phyloP scores from a whole-genome alignment of 2,329 filamentous ascomycete genomes.

The Raffaelea deltoideospora region DNA sequence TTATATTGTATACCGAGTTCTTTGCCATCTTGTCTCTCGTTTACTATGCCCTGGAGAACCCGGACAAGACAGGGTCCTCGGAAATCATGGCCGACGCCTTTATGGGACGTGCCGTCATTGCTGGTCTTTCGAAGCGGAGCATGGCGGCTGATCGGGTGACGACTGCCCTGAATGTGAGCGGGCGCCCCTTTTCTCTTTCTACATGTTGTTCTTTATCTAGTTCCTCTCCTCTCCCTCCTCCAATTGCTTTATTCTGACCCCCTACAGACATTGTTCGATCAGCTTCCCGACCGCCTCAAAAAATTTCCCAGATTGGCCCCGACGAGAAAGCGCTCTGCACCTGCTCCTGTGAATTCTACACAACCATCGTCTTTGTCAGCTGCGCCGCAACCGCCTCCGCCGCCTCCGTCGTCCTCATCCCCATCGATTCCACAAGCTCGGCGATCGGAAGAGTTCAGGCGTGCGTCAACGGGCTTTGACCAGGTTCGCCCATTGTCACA shows the following conservation, averaged over 20 bases:
- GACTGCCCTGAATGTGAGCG: constrained; percentile 55
- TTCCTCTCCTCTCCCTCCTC: neutral
- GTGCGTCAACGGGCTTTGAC: constrained; percentile 6
- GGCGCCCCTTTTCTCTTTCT: neutral
- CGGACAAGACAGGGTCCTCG: constrained; percentile 54
- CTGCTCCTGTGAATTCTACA: constrained; percentile 17
- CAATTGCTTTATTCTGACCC: too few species aligned
- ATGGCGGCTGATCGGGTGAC: constrained; percentile 82
- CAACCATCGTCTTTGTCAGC: constrained; percentile 12
- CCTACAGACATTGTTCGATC: constrained; percentile 77
- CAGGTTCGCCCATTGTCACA: constrained; percentile 7
- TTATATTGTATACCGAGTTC: constrained; percentile 71
- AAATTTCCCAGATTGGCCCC: too few species aligned
- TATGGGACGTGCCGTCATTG: constrained; percentile 70
- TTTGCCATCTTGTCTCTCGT: constrained; percentile 67
- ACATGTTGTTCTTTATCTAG: neutral
- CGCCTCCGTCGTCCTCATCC: constrained; percentile 16
- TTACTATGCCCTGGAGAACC: constrained; percentile 70
- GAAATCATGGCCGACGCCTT: constrained; percentile 77
- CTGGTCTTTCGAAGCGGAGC: constrained; percentile 65
- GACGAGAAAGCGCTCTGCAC: constrained; percentile 42
- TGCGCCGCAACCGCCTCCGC: constrained; percentile 1
- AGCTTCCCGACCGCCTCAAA: constrained; percentile 60
- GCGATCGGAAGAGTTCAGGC: constrained; percentile 14
- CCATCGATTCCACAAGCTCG: constrained; percentile 9